These are phyloP conservation scores for Rosa hybrid DNA, from an alignment of 331 rosid species.

Conservation along the genomic window DNA sequence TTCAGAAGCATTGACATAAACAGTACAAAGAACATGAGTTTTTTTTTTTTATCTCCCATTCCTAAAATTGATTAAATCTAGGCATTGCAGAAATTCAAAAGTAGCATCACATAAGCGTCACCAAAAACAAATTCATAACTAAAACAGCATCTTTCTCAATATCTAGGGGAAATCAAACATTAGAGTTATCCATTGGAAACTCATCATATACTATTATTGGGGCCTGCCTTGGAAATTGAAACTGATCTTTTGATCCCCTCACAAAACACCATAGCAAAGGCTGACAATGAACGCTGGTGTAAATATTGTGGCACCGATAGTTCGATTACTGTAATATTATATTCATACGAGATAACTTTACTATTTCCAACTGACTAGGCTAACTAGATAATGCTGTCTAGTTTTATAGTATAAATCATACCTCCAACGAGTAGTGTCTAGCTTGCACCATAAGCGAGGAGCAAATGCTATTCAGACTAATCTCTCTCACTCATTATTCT, in stretches of 20 bases:
- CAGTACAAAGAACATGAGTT: background rate
- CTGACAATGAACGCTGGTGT: background rate
- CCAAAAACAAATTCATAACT: background rate
- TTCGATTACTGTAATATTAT: background rate
- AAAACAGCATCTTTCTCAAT: background rate
- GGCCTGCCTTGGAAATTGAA: background rate
- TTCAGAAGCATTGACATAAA: background rate
- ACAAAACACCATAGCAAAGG: background rate
- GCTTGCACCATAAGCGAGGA: constrained; percentile 50
- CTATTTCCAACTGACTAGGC: background rate
- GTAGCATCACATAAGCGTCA: background rate
- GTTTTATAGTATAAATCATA: constrained; percentile 4
- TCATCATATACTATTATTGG: background rate
- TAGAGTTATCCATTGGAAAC: background rate
- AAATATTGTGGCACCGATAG: background rate
- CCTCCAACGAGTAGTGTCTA: constrained; percentile 49
- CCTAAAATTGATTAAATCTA: background rate
- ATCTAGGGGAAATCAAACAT: background rate
- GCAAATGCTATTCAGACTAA: constrained; percentile 46
- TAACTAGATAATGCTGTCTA: background rate
- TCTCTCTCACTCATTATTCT: constrained; percentile 62
- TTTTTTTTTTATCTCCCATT: background rate
- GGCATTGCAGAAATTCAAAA: background rate
- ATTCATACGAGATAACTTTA: background rate
- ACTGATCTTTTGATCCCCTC: background rate